Conservation (phyloP, 2,329 filamentous ascomycete species). For the Aspergillus thermomutatus region DNA sequence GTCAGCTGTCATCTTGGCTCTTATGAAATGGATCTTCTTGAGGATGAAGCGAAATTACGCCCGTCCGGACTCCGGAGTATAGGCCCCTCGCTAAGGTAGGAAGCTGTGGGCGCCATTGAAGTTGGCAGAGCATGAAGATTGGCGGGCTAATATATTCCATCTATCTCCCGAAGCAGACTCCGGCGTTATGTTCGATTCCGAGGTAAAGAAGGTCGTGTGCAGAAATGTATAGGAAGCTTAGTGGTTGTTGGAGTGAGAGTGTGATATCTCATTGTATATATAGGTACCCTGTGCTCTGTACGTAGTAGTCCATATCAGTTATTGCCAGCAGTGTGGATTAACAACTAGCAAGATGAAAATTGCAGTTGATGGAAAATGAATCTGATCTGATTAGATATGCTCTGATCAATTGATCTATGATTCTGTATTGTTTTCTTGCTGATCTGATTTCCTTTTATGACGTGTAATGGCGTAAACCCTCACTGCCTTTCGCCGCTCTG, state of each 20-base stretch:
- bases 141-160: background rate
- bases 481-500: background rate
- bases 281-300: too few relatives aligned
- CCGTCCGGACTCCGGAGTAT: background rate
- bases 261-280: too few relatives aligned
- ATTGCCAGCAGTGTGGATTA: too few relatives aligned
- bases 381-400: background rate
- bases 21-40: background rate
- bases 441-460: background rate
- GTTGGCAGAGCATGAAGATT: background rate
- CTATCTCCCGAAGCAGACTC: background rate
- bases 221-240: background rate
- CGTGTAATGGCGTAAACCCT: background rate
- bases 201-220: too few relatives aligned
- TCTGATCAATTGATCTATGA: background rate
- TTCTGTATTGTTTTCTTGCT: background rate
- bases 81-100: background rate
- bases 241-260: too few relatives aligned
- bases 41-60: background rate
- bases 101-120: background rate
- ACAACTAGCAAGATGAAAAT: background rate
- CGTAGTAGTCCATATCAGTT: too few relatives aligned
- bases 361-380: background rate
- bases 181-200: background rate
- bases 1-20: too few relatives aligned